Conservation (phyloP, 1,139 yeast genomes). For the Zygotorulaspora mrakii region DNA sequence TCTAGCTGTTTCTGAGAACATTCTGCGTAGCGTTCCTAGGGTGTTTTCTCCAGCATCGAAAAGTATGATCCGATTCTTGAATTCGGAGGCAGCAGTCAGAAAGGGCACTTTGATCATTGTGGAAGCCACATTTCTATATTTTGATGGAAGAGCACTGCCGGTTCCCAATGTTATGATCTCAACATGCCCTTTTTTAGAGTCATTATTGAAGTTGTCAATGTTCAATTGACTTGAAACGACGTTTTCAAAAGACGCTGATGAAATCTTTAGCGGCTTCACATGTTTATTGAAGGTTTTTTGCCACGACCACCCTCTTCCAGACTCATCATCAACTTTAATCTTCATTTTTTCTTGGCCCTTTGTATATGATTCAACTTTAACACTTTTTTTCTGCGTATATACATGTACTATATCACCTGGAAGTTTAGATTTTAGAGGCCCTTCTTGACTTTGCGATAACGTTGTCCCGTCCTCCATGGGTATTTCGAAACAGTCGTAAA, state of each 20-base stretch:
- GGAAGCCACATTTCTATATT: conserved; percentile 78
- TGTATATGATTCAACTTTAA: conserved; percentile 28
- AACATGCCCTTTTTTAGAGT: conserved; percentile 45
- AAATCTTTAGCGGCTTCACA: conserved; percentile 37
- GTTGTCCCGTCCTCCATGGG: conserved; percentile 24
- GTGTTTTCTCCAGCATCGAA: conserved; percentile 96
- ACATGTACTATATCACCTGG: conserved; percentile 28
- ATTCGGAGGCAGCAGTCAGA: conserved; percentile 28
- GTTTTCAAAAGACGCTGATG: conserved; percentile 17
- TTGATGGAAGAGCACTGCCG: conserved; percentile 88
- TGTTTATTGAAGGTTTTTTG: conserved; percentile 43
- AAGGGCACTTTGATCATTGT: conserved; percentile 69
- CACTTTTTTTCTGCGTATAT: conserved; percentile 20
- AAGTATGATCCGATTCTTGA: conserved; percentile 46
- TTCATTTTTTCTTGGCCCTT: conserved; percentile 16
- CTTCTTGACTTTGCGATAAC: conserved; percentile 26
- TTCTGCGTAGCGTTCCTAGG: conserved; percentile 63
- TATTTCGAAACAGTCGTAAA: conserved; percentile 30
- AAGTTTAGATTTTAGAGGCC: conserved; percentile 15
- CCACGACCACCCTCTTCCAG: conserved; percentile 37
- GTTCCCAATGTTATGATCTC: conserved; percentile 85
- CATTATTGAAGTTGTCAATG: conserved; percentile 26
- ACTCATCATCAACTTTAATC: conserved; percentile 31
- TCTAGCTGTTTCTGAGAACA: conserved; percentile 48
- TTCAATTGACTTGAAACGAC: conserved; percentile 21